Percentiles rank a stretch among this genome's conserved stretches.
Conservation (phyloP, 2,329 filamentous ascomycete genomes). For the Talaromyces pinophilus region DNA sequence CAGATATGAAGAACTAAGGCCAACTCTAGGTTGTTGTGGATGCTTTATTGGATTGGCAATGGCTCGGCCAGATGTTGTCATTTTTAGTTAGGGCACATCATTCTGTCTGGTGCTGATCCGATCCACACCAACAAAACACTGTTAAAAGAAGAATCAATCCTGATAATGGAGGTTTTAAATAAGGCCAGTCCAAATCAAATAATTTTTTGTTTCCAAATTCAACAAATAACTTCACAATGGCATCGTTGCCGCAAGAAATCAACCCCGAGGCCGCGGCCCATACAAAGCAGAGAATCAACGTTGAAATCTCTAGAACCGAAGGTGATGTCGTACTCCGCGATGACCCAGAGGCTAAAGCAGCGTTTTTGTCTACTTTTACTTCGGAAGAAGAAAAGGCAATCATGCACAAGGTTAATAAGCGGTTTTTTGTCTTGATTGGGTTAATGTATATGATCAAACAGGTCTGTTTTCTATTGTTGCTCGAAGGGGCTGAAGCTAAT, state of each 20-base stretch:
- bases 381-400: neutral
- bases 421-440: conserved; percentile 35
- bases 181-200: neutral
- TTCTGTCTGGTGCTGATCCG: neutral
- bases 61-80: conserved; percentile 1
- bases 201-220: neutral
- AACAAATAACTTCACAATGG: neutral
- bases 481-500: neutral
- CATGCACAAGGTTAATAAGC: neutral
- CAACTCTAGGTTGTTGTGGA: neutral
- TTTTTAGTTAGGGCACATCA: neutral
- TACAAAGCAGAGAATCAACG: neutral
- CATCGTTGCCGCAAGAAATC: neutral
- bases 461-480: neutral
- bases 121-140: neutral
- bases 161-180: neutral
- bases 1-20: neutral
- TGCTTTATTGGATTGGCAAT: neutral
- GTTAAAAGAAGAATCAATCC: neutral
- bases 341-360: neutral
- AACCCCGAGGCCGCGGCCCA: neutral
- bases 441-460: conserved; percentile 47
- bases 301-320: neutral
- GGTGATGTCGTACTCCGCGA: neutral
- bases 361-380: neutral